phyloP scores from a whole-genome alignment of 176 grass and related monocot species.

The Otatea glauca region DNA sequence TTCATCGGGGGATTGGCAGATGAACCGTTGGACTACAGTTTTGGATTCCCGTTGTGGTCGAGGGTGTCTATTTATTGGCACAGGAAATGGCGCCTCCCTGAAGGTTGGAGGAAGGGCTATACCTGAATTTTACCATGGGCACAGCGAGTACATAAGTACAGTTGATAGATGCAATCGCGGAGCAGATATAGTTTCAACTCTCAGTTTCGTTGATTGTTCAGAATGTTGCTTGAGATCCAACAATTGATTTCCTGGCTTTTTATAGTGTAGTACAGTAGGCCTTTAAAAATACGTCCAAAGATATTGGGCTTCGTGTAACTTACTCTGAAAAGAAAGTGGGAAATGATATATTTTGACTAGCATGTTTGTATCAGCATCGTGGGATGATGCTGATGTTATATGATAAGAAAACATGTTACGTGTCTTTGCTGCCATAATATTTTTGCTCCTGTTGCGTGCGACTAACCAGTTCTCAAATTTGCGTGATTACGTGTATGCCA shows the following conservation, averaged over 20 bases:
- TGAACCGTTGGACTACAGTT: slow-evolving; percentile 79
- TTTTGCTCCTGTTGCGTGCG: background rate
- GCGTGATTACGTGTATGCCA: background rate
- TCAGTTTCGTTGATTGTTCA: slow-evolving; percentile 2
- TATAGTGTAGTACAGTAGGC: slow-evolving; percentile 17
- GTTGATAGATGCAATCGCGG: background rate
- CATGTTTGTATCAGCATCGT: background rate
- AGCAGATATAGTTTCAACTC: slow-evolving; percentile 4
- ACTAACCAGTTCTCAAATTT: no score
- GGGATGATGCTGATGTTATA: background rate
- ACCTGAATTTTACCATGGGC: background rate
- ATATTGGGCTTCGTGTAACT: slow-evolving; percentile 12
- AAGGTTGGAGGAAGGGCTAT: slow-evolving; percentile 52
- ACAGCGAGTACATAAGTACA: slow-evolving; percentile 3
- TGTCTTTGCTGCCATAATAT: background rate
- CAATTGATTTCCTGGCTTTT: background rate
- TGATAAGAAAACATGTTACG: background rate
- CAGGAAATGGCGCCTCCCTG: slow-evolving; percentile 72
- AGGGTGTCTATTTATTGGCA: slow-evolving; percentile 94
- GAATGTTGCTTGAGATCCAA: slow-evolving; percentile 23
- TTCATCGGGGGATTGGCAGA: slow-evolving; percentile 70
- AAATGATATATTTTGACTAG: background rate
- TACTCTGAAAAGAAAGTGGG: background rate
- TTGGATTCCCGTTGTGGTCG: slow-evolving; percentile 79
- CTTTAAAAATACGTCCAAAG: background rate